Base-by-base conservation (phyloP, 2,329 filamentous ascomycete genomes). In the Rhynchosporium secalis region DNA sequence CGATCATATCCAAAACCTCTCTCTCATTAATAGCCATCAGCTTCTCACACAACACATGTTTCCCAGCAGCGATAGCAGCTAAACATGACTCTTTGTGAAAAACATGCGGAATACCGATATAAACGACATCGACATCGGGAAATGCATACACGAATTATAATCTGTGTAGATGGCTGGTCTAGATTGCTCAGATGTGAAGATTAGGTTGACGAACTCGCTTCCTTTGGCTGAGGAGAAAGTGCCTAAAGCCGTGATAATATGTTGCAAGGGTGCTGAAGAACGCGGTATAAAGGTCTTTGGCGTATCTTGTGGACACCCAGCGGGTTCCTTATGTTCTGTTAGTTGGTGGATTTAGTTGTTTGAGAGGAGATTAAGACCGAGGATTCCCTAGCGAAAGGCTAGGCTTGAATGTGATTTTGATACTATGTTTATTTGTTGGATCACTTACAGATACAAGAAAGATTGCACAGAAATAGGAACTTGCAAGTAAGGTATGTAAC, bases 21-120 rank as follows among this genome's bases (percentile, higher is more conserved):
- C 79, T 79, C 3, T 85, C 86, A 71, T 89, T 89, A 58, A 86
- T 84, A 0, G 86, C 88, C 67, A 89, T 86, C 0, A 86, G 81
- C 75, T 89, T 89, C 75, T 89, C 86, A 72, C 86, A 89, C 6
- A 89, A 78, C 29, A 89, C 85, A 68, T 87, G 79, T 75, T 89
- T 89, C 47, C 85, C 84, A 2, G 84, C 83, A 61, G 85, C 80
- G 43, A 89, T 77, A 52, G 81, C 83, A 5, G 88, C 79, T 76
- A 84, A 82, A 38, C 80, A 81, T 72, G 88, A 86, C 69, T 87
- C 84, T 74, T 85, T 89, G 75, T 89, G 86, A 70, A 88, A 86
- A 38, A 84, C 86, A 74, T 89, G 86, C 9, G 86, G 86, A 9
- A 86, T 88, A 5, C 85, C 86, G 64, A 89, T 78, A 72, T 89